These are phyloP conservation scores for Selaginella moellendorffii DNA, from an alignment of 75 land plant species.

Conservation along the genomic window DNA sequence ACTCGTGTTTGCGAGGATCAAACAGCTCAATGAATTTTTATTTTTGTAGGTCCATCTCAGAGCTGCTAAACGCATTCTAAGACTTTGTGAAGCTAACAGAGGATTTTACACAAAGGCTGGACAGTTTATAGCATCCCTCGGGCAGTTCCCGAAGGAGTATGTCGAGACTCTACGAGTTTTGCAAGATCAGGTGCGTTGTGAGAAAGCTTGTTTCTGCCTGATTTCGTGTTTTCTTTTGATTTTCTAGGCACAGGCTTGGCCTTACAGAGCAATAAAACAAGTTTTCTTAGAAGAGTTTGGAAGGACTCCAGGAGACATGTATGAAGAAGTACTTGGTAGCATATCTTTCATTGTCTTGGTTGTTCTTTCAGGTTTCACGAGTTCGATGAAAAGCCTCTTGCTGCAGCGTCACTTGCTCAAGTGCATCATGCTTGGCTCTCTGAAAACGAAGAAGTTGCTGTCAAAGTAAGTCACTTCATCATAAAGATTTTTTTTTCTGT, in stretches of 20 bases:
- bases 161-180: conserved; percentile 53
- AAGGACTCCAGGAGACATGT: conserved; percentile 48
- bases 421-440: conserved; percentile 70
- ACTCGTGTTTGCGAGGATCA: too few species aligned
- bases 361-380: conserved; percentile 34
- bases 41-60: conserved; percentile 91
- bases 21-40: too few species aligned
- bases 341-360: not conserved
- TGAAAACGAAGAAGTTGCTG: conserved; percentile 73
- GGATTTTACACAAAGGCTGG: conserved; percentile 95
- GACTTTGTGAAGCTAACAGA: conserved; percentile 66
- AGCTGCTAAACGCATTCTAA: conserved; percentile 63
- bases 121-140: conserved; percentile 70
- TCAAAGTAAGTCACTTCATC: conserved; percentile 43
- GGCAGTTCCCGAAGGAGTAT: conserved; percentile 75
- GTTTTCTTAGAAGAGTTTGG: conserved; percentile 49
- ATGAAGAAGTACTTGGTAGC: conserved; percentile 21
- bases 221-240: conserved; percentile 12
- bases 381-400: conserved; percentile 79
- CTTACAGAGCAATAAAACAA: conserved; percentile 40
- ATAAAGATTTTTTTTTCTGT: not conserved
- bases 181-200: conserved; percentile 60
- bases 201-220: not conserved
- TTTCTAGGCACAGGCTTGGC: conserved; percentile 42
- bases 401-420: conserved; percentile 98